Evolutionary conservation across 495 filamentous ascomycete genomes (phyloP).

Genomic region (Hamigera avellanea): DNA sequence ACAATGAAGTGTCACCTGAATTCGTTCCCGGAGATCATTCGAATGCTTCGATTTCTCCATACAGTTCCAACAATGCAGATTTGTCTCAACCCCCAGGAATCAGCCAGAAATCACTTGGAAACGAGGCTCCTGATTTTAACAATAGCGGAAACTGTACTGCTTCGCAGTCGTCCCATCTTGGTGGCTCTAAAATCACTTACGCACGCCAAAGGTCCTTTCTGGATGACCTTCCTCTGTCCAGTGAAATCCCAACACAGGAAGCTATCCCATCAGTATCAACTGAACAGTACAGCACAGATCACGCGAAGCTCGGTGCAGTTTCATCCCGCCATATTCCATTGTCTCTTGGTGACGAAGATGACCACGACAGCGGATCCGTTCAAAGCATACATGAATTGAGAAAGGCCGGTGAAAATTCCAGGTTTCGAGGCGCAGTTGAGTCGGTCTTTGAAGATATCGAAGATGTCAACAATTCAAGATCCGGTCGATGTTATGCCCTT

Average conservation of each 20-base stretch:
- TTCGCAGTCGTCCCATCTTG: conserved; percentile 11
- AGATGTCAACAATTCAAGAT: conserved; percentile 33
- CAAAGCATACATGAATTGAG: conserved; percentile 84
- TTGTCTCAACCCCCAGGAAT: not conserved
- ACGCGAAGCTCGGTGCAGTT: not conserved
- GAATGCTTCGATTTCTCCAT: not conserved
- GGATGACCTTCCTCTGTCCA: conserved; percentile 24
- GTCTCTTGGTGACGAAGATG: conserved; percentile 38
- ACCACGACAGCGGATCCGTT: conserved; percentile 44
- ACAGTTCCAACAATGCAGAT: not conserved
- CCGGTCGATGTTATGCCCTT: conserved; percentile 39
- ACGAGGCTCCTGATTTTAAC: not conserved
- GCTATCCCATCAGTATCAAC: not conserved
- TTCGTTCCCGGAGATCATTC: not conserved
- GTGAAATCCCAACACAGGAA: conserved; percentile 1
- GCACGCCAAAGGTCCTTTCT: conserved; percentile 50
- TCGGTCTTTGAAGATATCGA: conserved; percentile 78
- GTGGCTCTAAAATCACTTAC: conserved; percentile 45
- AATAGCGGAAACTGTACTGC: conserved; percentile 7
- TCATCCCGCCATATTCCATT: not conserved
- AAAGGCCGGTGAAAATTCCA: conserved; percentile 72
- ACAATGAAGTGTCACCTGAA: conserved; percentile 1
- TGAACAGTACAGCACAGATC: not conserved
- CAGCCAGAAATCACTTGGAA: not conserved
- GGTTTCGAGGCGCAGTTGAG: conserved; percentile 70